Base-by-base conservation (phyloP, 129 eudicot species). In the Oenanthe sinensis region DNA sequence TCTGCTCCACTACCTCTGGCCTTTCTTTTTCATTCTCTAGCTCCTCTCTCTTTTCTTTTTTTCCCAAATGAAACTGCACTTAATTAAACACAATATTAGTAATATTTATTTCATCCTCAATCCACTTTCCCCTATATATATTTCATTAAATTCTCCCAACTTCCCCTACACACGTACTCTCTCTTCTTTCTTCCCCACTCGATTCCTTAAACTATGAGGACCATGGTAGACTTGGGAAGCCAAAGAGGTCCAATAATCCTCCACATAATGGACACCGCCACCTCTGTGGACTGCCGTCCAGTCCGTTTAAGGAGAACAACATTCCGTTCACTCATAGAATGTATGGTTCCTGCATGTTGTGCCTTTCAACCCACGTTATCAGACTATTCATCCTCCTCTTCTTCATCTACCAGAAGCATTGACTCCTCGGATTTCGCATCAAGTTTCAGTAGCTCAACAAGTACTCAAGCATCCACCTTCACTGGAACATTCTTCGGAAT, bases 401-500 rank as follows among this genome's bases (percentile, higher is more conserved):
- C 33, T 47, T 68, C 70, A 49, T 69, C 69, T 50, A 10, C 68
- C 52, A n/a, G 3, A 19, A 17, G 77, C 50, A 28, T 24, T 17
- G 42, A 74, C 77, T 46, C 43, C 72, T 15, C 77, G 4, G 77
- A 74, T 2, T 74, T 74, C 58, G 24, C 77, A 26, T 45, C 48
- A n/a, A 73, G 17, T 24, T 60, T 60, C 19, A 73, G 20, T 24
- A 42, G 36, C 49, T 12, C 77, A 14, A 45, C 60, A 30, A 46
- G 37, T 15, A 11, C 58, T 20, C 13, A 74, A 15, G 77, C 77
- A 45, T 74, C 77, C 42, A 74, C 77, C 1, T 79, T 84, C 42
- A 84, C 87, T 1, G 82, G 84, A n/a, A 85, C 87, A 24, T 75
- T 85, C 62, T 81, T 81, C 48, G 87, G 87, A n/a, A 62, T 63